Conservation (phyloP, 2,329 filamentous ascomycete species). For the Colletotrichum theobromicola region DNA sequence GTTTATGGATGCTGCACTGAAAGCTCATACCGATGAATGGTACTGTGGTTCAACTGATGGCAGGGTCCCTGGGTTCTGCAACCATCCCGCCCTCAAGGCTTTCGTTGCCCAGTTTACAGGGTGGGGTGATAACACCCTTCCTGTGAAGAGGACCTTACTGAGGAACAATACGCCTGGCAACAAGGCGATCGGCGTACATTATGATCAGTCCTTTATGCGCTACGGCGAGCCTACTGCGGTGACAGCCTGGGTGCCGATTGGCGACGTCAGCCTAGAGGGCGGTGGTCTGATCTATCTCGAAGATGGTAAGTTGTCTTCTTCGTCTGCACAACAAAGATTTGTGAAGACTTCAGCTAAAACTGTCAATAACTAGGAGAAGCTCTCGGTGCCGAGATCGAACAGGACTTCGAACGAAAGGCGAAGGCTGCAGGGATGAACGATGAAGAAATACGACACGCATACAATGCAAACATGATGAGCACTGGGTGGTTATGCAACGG, state of each 20-base stretch:
- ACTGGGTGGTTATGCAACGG: constrained; percentile 53
- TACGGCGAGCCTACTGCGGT: constrained; percentile 59
- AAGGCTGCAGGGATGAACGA: constrained; percentile 55
- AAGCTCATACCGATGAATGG: constrained; percentile 58
- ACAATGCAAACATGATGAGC: constrained; percentile 65
- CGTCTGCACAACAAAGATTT: background rate
- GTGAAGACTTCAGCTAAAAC: fast-evolving
- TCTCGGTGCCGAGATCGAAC: constrained; percentile 43
- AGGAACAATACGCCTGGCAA: constrained; percentile 62
- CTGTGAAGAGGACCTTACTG: constrained; percentile 49
- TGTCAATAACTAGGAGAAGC: background rate
- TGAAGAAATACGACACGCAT: constrained; percentile 54
- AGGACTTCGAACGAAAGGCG: constrained; percentile 42
- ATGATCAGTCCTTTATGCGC: constrained; percentile 63
- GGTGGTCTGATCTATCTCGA: constrained; percentile 67
- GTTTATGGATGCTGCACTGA: constrained; percentile 47
- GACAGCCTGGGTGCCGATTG: constrained; percentile 64
- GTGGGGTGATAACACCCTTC: constrained; percentile 47
- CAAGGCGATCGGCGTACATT: constrained; percentile 64
- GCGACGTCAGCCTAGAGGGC: constrained; percentile 56
- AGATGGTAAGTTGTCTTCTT: constrained; percentile 30
- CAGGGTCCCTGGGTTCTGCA: constrained; percentile 44
- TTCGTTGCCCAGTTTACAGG: constrained; percentile 58
- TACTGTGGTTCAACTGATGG: constrained; percentile 39
- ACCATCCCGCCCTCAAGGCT: constrained; percentile 52